Percentiles rank a stretch among this genome's conserved stretches.
phyloP scores from a whole-genome alignment of 2,329 filamentous ascomycete genomes.

The Fragosphaeria purpurea region DNA sequence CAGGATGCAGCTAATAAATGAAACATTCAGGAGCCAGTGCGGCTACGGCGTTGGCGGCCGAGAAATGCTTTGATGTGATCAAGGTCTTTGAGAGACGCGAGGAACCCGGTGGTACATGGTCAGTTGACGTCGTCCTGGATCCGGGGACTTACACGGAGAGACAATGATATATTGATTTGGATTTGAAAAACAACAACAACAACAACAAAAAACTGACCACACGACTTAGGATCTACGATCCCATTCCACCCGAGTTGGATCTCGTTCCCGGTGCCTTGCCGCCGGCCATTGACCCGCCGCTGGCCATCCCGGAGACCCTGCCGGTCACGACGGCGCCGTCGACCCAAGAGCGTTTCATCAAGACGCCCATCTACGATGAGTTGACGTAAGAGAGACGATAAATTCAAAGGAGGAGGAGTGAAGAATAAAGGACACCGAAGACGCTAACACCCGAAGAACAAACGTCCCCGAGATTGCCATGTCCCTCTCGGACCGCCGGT shows the following conservation, averaged over 20 bases:
- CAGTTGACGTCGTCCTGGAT: background rate
- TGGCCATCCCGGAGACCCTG: constrained; percentile 2
- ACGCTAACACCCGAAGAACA: constrained; percentile 25
- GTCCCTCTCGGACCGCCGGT: constrained; percentile 50
- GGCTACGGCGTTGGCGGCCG: constrained; percentile 35
- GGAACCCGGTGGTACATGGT: constrained; percentile 36
- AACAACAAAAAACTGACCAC: too few species aligned
- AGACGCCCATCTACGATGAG: constrained; percentile 11
- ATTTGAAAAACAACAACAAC: background rate
- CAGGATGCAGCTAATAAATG: background rate
- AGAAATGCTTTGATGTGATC: constrained; percentile 32
- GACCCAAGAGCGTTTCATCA: constrained; percentile 8
- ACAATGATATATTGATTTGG: background rate
- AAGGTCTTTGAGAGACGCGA: constrained; percentile 33
- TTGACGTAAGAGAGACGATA: constrained; percentile 2
- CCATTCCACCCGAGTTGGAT: constrained; percentile 3
- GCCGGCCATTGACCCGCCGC: constrained; percentile 7
- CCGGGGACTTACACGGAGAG: background rate
- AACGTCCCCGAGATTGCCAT: constrained; percentile 42
- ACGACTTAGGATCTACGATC: constrained; percentile 9
- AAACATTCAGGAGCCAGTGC: constrained; percentile 31
- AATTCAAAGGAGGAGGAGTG: background rate
- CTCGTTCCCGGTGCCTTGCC: constrained; percentile 10
- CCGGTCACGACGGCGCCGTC: constrained; percentile 4
- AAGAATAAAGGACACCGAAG: too few species aligned